phyloP scores from a whole-genome alignment of 371 early-diverging fungal species.

The Mortierella sp. region DNA sequence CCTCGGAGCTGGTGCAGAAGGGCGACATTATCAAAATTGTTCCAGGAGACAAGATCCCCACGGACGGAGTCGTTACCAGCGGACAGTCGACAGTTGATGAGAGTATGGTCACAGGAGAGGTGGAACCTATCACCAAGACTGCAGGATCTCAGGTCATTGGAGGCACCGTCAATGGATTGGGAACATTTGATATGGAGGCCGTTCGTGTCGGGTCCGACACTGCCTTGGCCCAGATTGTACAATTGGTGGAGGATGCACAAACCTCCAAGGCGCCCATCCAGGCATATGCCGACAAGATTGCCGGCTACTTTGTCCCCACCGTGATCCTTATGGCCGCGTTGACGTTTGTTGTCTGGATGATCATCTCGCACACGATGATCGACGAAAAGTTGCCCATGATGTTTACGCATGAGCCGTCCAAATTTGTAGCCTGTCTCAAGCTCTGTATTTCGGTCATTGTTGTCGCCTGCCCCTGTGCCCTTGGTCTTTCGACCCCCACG shows the following conservation, averaged over 20 bases:
- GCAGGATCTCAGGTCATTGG: conserved; percentile 84
- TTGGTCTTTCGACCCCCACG: conserved; percentile 97
- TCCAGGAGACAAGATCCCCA: conserved; percentile 95
- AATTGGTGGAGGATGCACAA: conserved; percentile 91
- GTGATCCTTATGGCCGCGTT: conserved; percentile 82
- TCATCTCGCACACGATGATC: conserved; percentile 66
- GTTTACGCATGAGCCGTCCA: conserved; percentile 73
- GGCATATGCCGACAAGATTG: conserved; percentile 85
- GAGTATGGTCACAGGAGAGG: conserved; percentile 98
- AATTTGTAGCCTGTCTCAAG: conserved; percentile 89
- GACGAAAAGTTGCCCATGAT: conserved; percentile 67
- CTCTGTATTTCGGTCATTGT: conserved; percentile 96
- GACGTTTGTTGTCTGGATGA: conserved; percentile 89
- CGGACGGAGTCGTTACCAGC: conserved; percentile 89
- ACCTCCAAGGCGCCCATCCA: conserved; percentile 91
- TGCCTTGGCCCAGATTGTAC: conserved; percentile 88
- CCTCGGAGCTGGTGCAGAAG: conserved; percentile 88
- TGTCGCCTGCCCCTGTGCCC: conserved; percentile 98
- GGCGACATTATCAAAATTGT: conserved; percentile 89
- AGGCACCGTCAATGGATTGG: conserved; percentile 94
- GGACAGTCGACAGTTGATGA: conserved; percentile 96
- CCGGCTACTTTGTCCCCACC: conserved; percentile 92
- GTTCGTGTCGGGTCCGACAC: conserved; percentile 88
- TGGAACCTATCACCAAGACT: conserved; percentile 88
- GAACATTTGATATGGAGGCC: conserved; percentile 80